Percentiles rank a stretch among this genome's conserved stretches.
phyloP scores from a whole-genome alignment of 2,329 filamentous ascomycete genomes.

The Thelonectria rubi region DNA sequence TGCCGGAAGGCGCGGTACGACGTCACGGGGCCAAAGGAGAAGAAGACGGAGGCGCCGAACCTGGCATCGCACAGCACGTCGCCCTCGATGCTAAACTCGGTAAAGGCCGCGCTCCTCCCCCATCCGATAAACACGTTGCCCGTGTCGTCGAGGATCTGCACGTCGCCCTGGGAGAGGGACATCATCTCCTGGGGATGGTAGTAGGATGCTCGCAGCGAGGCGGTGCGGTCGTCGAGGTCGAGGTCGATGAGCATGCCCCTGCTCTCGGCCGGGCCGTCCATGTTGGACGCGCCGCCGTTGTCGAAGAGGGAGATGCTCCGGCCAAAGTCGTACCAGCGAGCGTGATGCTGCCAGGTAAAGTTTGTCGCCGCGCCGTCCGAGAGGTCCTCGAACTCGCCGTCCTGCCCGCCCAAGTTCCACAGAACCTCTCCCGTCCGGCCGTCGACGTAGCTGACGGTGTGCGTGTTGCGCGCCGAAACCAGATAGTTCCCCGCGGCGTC shows the following conservation, averaged over 20 bases:
- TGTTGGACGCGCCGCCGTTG: not conserved
- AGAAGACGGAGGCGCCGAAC: not conserved
- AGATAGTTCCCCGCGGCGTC: not conserved
- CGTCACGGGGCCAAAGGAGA: not conserved
- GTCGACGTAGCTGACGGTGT: conserved; percentile 7
- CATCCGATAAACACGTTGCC: conserved; percentile 10
- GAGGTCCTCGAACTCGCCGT: conserved; percentile 6
- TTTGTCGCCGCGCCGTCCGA: conserved; percentile 1
- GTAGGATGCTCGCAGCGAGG: not conserved
- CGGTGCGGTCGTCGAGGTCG: conserved; percentile 1
- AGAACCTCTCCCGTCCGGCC: not conserved
- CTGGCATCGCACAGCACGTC: conserved; percentile 5
- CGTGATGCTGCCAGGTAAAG: conserved; percentile 9
- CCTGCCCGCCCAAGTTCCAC: conserved; percentile 5
- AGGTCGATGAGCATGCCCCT: conserved; percentile 8
- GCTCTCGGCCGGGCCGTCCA: not conserved
- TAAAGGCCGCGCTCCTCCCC: conserved; percentile 1
- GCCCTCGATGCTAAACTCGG: conserved; percentile 5
- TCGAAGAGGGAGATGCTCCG: conserved; percentile 5
- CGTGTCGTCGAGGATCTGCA: conserved; percentile 9
- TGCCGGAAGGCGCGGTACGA: conserved; percentile 4
- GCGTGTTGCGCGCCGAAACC: not conserved
- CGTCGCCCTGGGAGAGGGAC: not conserved
- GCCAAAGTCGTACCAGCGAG: not conserved
- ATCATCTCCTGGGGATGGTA: conserved; percentile 8